Evolutionary conservation across 768 basidiomycete genomes (phyloP), one percentile per base, ranked within the genome.

Genomic region (Hemileccinum impolitum): DNA sequence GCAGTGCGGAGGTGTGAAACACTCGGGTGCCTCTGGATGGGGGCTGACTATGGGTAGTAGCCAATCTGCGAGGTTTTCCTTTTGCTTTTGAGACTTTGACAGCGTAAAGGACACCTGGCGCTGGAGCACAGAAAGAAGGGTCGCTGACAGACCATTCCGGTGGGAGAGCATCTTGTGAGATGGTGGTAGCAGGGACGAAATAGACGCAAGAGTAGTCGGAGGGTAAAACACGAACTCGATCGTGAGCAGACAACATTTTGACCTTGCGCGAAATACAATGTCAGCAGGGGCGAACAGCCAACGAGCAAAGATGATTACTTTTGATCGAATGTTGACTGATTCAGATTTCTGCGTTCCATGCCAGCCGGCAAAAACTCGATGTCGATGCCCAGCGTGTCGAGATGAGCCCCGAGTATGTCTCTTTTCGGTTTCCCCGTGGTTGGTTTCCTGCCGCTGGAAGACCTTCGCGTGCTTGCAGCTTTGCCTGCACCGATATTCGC

Each of bases 311-410:
- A 28, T 72, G 80, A 55, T 51, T 67, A 95, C 93, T 79, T 90
- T 65, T 73, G 71, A 70, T 94, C 86, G 82, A 88, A 94, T 19
- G 73, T 76, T 7, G 91, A 93, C 64, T 91, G 87, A 64, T 94
- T 96, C 47, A 76, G 56, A 56, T 76, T 85, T 50, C 84, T 73
- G 52, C 81, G 74, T 55, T 87, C 84, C 93, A 96, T 96, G 12
- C 93, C 93, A 25, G 75, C 63, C 1, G 93, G 83, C 37, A 94
- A 75, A 47, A 90, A 57, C 39, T 89, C 88, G 68, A 93, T 76
- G 38, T 85, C 80, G 53, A 92, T 83, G 39, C 85, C 85, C 53
- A 76, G 68, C 30, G 70, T 66, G 51, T 83, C 84, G 25, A 94
- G 76, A 62, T 88, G 81, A 65, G 76, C 75, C 64, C 78, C 82